Base-by-base conservation (phyloP, 139 green algal genomes). In the Desmodesmus armatus region DNA sequence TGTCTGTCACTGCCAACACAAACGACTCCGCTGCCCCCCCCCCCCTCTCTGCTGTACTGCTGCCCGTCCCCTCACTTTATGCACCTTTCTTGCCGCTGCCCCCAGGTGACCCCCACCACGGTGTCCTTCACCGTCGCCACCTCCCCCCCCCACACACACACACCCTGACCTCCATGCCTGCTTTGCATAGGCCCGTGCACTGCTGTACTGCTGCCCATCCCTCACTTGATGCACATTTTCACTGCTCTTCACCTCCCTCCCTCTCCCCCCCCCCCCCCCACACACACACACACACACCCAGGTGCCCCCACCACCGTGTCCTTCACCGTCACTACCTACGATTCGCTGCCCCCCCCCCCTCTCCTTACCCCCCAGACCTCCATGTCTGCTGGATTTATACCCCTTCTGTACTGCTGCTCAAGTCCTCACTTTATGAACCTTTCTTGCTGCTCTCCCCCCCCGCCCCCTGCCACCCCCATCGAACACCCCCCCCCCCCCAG, bases 111-210 rank as follows among this genome's bases (percentile, higher is more conserved):
- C 31, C 41, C 49, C 27, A 25, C 33, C 7, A 49, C 29, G 7
- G 80, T 86, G 27, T n/a, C 29, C 33, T 86, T 86, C 51, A 79
- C 39, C 1, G 49, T 86, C 33, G 33, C 29, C n/a, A 69, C 41
- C 3, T 49, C 21, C 40, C 77, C 19, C 72, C n/a, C n/a, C n/a
- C n/a, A n/a, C n/a, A n/a, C n/a, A n/a, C n/a, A n/a, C n/a, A n/a
- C n/a, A n/a, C n/a, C n/a, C n/a, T n/a, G n/a, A n/a, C n/a, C n/a
- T n/a, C n/a, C n/a, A n/a, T n/a, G n/a, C n/a, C n/a, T n/a, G n/a
- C n/a, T n/a, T n/a, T n/a, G n/a, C n/a, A n/a, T n/a, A n/a, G n/a
- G n/a, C n/a, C n/a, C n/a, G n/a, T n/a, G n/a, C n/a, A n/a, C n/a
- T 27, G 7, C 60, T 19, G 21, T 2, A 62, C 51, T 62, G 51